Evolutionary conservation across 1,139 yeast genomes (phyloP), one percentile per base, ranked within the genome.

Genomic region (Geotrichum candidum): DNA sequence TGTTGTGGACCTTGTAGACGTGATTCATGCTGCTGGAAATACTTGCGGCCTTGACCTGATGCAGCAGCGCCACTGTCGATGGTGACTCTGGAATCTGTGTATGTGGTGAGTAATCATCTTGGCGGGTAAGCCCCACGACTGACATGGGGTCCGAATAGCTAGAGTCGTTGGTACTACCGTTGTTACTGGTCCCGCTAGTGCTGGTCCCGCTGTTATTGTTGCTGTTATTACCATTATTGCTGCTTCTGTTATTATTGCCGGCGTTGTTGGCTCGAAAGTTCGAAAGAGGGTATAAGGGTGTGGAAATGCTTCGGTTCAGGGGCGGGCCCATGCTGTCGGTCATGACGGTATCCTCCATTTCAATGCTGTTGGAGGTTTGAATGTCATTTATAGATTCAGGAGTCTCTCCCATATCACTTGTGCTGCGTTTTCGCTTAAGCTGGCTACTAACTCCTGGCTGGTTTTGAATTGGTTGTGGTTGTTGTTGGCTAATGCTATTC

Each of bases 401-500:
- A 10, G 38, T 29, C 38, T 45, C 59, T 4, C 48, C 45, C 51
- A 27, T 51, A 22, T 48, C 23, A 33, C 27, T 52, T 70, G 38
- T 67, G 64, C 53, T 67, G 61, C 56, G 68, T 70, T 48, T 62
- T 59, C 38, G 59, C n/a, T 41, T 62, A 46, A 57, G 56, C 25
- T 22, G 18, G 55, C 7, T 3, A 13, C 13, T 35, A 6, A 9
- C 23, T 7, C 18, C 15, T 9, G 23, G 27, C 15, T 55, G 51
- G 29, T n/a, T n/a, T n/a, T 5, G 41, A 13, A 2, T 15, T 15
- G 11, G 52, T 51, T n/a, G 53, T 18, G n/a, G 38, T 0, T 73
- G 71, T 25, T 70, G 72, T 62, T 15, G 68, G 67, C 3, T 76
- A 72, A 46, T 77, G 79, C 45, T 76, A 72, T 63, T 78, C 77